phyloP scores from a whole-genome alignment of 2,329 filamentous ascomycete genomes.

The Alternaria sp. region DNA sequence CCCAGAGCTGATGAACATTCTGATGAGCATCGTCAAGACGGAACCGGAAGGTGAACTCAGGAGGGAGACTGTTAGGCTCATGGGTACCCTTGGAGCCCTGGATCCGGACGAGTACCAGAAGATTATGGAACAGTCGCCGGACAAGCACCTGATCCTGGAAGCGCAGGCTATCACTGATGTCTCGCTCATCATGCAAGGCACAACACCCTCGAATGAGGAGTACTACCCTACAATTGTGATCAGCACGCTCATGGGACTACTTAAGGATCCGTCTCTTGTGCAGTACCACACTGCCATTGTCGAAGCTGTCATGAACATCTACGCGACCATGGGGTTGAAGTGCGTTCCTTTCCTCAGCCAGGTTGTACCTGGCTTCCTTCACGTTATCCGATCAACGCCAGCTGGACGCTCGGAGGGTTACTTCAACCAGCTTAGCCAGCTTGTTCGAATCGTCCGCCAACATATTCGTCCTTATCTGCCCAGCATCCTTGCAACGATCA shows the following conservation, averaged over 20 bases:
- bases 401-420: constrained; percentile 86
- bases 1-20: constrained; percentile 86
- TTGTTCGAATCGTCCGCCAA: constrained; percentile 94
- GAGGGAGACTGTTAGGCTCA: constrained; percentile 93
- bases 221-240: constrained; percentile 99
- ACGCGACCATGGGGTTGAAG: constrained; percentile 92
- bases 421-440: constrained; percentile 92
- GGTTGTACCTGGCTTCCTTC: constrained; percentile 91
- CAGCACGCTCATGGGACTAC: constrained; percentile 88
- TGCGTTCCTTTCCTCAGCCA: constrained; percentile 94
- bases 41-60: constrained; percentile 86
- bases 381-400: constrained; percentile 83
- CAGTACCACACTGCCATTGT: constrained; percentile 94
- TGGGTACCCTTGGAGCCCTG: constrained; percentile 92
- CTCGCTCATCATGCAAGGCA: constrained; percentile 94
- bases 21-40: constrained; percentile 92
- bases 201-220: constrained; percentile 95
- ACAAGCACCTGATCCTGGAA: constrained; percentile 74
- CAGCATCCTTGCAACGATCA: constrained; percentile 82
- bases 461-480: constrained; percentile 92
- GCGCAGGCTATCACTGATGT: constrained; percentile 84
- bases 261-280: constrained; percentile 87
- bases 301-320: constrained; percentile 98
- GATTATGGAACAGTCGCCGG: constrained; percentile 86
- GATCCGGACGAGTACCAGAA: constrained; percentile 97